Base-by-base conservation (phyloP, 2,329 filamentous ascomycete species). In the Claviceps citrina region DNA sequence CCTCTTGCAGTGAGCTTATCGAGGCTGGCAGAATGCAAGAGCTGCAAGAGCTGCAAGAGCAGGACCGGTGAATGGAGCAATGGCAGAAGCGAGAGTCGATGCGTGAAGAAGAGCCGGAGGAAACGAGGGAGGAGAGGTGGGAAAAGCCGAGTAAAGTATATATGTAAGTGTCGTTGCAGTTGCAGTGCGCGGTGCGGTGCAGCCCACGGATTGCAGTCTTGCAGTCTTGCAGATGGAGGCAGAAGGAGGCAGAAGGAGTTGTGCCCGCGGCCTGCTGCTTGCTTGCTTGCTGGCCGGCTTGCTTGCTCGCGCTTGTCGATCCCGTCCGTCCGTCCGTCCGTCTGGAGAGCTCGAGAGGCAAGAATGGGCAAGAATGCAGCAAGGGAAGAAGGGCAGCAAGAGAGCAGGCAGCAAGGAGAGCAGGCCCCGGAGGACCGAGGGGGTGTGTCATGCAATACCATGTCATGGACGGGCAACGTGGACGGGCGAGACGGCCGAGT, bases 41-140 rank as follows among this genome's bases (percentile, higher is more conserved):
- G 15, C 15, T n/a, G n/a, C n/a, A n/a, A n/a, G n/a, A n/a, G n/a
- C n/a, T n/a, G n/a, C n/a, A n/a, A 39, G 30, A 34, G 15, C 15
- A 44, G 28, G 44, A 38, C 32, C 37, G 44, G 41, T 37, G 27
- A 38, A 40, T 56, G 71, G 70, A 39, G 36, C 39, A 42, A 36
- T 56, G 60, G 59, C 57, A 36, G 31, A 39, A 40, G 43, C 33
- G 38, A 43, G 34, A 40, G 19, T 43, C 26, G 24, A 44, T 30
- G 34, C 40, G 32, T 38, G 27, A 37, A 38, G 28, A 36, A 38
- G 42, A 18, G 20, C 22, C 15, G 16, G 26, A 31, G 15, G 12
- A 12, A 35, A 38, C 9, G 22, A 20, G 32, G 16, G 9, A 36
- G 18, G 16, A 12, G 32, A 42, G 18, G 42, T 34, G 42, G 35